Conservation (phyloP, 73 alveolate species). For the Blepharisma stoltei region DNA sequence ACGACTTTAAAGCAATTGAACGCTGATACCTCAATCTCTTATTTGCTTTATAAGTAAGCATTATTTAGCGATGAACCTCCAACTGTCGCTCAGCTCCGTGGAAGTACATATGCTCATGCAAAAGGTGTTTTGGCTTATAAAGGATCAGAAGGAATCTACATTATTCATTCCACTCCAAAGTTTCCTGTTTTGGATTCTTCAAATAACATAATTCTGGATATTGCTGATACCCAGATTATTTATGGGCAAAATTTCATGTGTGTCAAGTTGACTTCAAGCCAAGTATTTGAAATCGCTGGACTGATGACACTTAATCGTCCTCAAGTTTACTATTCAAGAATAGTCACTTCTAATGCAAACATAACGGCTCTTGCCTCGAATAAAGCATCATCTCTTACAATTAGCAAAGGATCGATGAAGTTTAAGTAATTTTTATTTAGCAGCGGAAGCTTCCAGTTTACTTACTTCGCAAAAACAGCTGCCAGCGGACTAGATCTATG, state of each 20-base stretch:
- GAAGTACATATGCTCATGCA: background rate
- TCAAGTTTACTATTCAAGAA: background rate
- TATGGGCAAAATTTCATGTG: background rate
- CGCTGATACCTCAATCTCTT: background rate
- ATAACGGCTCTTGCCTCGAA: background rate
- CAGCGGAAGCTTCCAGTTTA: background rate
- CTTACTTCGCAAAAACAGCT: background rate
- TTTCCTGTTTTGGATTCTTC: background rate
- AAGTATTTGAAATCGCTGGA: background rate
- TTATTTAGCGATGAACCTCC: background rate
- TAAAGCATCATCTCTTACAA: background rate
- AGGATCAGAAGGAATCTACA: background rate
- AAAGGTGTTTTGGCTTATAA: background rate
- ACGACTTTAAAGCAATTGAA: background rate
- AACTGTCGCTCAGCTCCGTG: background rate
- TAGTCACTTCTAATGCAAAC: background rate
- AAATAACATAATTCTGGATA: background rate
- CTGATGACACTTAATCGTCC: background rate
- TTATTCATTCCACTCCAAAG: background rate
- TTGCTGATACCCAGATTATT: background rate
- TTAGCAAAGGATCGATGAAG: background rate
- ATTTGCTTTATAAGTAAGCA: background rate
- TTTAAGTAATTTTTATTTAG: background rate
- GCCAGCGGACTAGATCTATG: background rate
- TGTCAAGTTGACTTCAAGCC: background rate